Evolutionary conservation across 192 early-diverging fungal species (phyloP), one percentile per base, ranked within the genome.

Genomic region (Paraglomus occultum): DNA sequence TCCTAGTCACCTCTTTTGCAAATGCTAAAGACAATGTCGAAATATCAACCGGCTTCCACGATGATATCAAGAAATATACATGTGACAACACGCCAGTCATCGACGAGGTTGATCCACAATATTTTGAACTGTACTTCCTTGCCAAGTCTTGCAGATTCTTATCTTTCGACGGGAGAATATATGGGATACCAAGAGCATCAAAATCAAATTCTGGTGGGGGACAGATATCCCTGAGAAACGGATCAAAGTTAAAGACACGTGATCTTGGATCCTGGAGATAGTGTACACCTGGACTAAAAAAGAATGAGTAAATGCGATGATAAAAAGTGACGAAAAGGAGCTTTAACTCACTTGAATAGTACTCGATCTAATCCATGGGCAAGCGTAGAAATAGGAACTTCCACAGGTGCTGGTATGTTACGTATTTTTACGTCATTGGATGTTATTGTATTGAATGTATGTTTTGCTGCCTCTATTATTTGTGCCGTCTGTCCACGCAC

Each of bases 71-170:
- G 71, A 89, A 90, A 63, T 91, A 92, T 53, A 93, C 72, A 17
- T 95, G 90, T 4, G 91, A 85, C 3, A 97, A 72, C 2, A 88
- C 71, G 12, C 84, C 74, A 20, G 91, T 90, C 71, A 94, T 89
- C 5, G 93, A 95, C 14, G 94, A 95, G 1, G 95, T 97, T n/a
- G 94, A 95, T 14, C 92, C 89, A 20, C 86, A 80, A 81, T 90
- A 97, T 62, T 75, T 79, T 63, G 74, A 71, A 0, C 81, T 76
- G 46, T 80, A 70, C 4, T 72, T 23, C 18, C 73, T 74, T 0
- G 92, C 86, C 71, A 87, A 76, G 0, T 75, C 66, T 17, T 80
- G 72, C 40, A 92, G 71, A 12, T 69, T 67, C 67, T 72, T 50
- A 74, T 97, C 95, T 61, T 82, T 71, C 6, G 94, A 95, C 0